Evolutionary conservation across 768 basidiomycete genomes (phyloP).

Genomic region (Tulasnella sp.): DNA sequence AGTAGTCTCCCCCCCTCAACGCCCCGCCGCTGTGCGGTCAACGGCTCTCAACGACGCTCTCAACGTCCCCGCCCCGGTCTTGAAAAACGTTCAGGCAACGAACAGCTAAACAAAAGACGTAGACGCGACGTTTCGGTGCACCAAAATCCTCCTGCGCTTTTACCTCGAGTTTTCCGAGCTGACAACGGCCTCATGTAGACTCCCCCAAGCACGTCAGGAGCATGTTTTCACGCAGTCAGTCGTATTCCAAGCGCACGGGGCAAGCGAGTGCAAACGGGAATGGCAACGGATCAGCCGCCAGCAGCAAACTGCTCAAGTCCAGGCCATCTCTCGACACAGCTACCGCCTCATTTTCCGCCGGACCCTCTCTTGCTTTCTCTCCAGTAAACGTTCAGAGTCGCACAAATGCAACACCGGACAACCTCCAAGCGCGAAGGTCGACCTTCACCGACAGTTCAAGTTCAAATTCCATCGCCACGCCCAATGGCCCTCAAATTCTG

Average conservation of each 20-base stretch:
- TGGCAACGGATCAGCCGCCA: not conserved
- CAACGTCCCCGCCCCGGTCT: not conserved
- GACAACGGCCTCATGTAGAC: not conserved
- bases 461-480: not conserved
- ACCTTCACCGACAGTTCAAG: not conserved
- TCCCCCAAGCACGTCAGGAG: not conserved
- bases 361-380: conserved; percentile 5
- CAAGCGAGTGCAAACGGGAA: not conserved
- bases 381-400: conserved; percentile 6
- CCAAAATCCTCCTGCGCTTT: not conserved
- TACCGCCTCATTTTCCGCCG: not conserved
- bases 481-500: not conserved
- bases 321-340: not conserved
- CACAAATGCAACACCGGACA: not conserved
- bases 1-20: not conserved
- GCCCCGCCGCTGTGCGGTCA: conserved; percentile 1
- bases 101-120: not conserved
- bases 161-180: not conserved
- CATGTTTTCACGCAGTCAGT: conserved; percentile 12
- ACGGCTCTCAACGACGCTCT: not conserved
- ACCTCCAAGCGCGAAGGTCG: not conserved
- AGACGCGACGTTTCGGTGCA: not conserved
- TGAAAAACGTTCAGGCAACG: not conserved
- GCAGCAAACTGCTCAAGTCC: conserved; percentile 3
- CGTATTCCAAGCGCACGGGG: conserved; percentile 9